Evolutionary conservation across 768 basidiomycete genomes (phyloP).

Genomic region (Russula vinacea): DNA sequence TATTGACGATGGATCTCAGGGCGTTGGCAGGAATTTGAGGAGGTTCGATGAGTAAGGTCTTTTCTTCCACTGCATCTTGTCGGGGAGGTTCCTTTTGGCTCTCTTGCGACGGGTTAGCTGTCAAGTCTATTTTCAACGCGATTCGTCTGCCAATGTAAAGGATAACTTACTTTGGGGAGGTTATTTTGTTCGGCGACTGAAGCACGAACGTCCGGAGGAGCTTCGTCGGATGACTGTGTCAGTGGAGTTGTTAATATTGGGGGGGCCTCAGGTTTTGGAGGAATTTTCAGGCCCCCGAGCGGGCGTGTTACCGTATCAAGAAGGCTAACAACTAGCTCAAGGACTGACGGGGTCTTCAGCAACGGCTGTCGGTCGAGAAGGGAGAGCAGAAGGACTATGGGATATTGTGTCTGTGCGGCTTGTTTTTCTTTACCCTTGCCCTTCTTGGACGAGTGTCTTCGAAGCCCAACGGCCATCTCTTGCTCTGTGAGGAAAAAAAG

Average conservation of each 20-base stretch:
- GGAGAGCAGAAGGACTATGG: conserved; percentile 83
- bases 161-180: conserved; percentile 20
- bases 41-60: conserved; percentile 60
- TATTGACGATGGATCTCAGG: conserved; percentile 92
- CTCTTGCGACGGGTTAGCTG: conserved; percentile 33
- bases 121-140: conserved; percentile 4
- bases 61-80: conserved; percentile 37
- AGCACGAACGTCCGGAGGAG: conserved; percentile 21
- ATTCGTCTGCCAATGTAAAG: neutral
- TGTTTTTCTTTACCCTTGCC: conserved; percentile 96
- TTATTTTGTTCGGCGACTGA: conserved; percentile 8
- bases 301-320: conserved; percentile 88
- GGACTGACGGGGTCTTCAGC: conserved; percentile 82
- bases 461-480: conserved; percentile 78
- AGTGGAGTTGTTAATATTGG: conserved; percentile 5
- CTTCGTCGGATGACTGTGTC: conserved; percentile 14
- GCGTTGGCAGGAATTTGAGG: conserved; percentile 83
- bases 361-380: conserved; percentile 85
- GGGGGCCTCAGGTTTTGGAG: conserved; percentile 37
- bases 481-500: conserved; percentile 96
- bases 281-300: conserved; percentile 59
- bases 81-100: conserved; percentile 26
- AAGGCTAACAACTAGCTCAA: conserved; percentile 88
- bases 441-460: conserved; percentile 68
- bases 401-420: conserved; percentile 76